phyloP scores from a whole-genome alignment of 163 green algal species.

The Scenedesmus sp. region DNA sequence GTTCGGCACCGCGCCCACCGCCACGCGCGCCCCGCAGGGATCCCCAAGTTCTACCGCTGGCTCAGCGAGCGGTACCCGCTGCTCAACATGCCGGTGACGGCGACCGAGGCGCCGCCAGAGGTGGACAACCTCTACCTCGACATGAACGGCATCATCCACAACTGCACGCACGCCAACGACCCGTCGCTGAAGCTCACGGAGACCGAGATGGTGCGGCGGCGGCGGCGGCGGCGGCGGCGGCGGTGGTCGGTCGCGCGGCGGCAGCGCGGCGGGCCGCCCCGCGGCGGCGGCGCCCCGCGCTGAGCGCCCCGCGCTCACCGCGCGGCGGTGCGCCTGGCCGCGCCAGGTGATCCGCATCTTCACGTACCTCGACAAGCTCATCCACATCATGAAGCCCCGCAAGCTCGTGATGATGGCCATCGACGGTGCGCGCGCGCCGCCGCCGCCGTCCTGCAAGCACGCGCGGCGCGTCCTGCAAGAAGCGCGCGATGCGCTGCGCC shows the following conservation, averaged over 20 bases:
- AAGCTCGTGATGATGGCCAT: slow-evolving; percentile 97
- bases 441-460: neutral
- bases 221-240: slow-evolving; percentile 22
- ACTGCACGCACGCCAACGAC: slow-evolving; percentile 74
- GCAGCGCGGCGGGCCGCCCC: too few species aligned
- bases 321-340: too few species aligned
- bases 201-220: slow-evolving; percentile 84
- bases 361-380: slow-evolving; percentile 91
- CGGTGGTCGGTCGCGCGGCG: too few species aligned
- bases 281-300: too few species aligned
- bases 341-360: slow-evolving; percentile 82
- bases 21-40: slow-evolving; percentile 71
- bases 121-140: slow-evolving; percentile 92
- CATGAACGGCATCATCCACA: slow-evolving; percentile 96
- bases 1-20: too few species aligned
- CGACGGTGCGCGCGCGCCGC: slow-evolving; percentile 71
- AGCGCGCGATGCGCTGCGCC: too few species aligned
- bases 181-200: slow-evolving; percentile 74
- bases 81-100: slow-evolving; percentile 80
- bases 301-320: too few species aligned
- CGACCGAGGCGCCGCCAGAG: slow-evolving; percentile 49
- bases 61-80: slow-evolving; percentile 93
- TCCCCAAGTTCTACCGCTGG: slow-evolving; percentile 98
- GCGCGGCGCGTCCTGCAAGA: too few species aligned
- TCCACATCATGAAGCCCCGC: slow-evolving; percentile 89